These are phyloP conservation scores for Byssothecium circinans DNA, from an alignment of 2,329 filamentous ascomycete species.

Conservation along the genomic window DNA sequence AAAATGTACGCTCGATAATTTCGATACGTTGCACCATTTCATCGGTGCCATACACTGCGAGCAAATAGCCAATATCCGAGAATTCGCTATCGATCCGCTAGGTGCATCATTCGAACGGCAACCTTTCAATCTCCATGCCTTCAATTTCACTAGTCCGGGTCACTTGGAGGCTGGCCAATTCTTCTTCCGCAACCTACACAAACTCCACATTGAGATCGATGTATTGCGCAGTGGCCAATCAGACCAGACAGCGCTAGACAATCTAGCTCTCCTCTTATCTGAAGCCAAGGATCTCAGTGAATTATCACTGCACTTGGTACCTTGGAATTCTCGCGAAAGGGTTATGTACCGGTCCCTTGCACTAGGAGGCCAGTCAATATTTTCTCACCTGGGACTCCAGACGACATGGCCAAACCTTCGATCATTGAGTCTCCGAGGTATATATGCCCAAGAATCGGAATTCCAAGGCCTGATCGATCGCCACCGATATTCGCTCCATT, in stretches of 20 bases:
- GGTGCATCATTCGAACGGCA: not conserved
- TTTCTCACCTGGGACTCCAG: slow-evolving; percentile 19
- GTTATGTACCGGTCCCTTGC: slow-evolving; percentile 9
- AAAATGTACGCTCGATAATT: not conserved
- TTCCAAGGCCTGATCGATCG: slow-evolving; percentile 21
- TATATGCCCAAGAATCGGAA: slow-evolving; percentile 20
- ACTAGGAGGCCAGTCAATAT: slow-evolving; percentile 4
- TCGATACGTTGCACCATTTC: slow-evolving; percentile 29
- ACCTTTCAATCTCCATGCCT: slow-evolving; percentile 12
- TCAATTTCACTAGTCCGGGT: slow-evolving; percentile 14
- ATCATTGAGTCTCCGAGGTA: slow-evolving; percentile 20
- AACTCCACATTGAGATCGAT: slow-evolving; percentile 13
- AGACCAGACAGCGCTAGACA: slow-evolving; percentile 7
- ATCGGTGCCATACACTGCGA: slow-evolving; percentile 27
- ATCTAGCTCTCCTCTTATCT: slow-evolving; percentile 18
- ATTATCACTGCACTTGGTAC: not conserved
- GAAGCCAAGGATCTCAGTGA: slow-evolving; percentile 11
- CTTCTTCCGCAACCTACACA: slow-evolving; percentile 26
- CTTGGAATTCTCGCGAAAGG: slow-evolving; percentile 5
- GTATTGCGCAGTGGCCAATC: not conserved
- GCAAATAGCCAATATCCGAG: slow-evolving; percentile 23
- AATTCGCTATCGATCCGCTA: slow-evolving; percentile 17
- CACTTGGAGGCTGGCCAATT: slow-evolving; percentile 23
- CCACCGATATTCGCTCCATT: slow-evolving; percentile 21
- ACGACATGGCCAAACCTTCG: slow-evolving; percentile 27